Conservation (phyloP, 768 basidiomycete genomes). For the Psilocybe tampanensis region DNA sequence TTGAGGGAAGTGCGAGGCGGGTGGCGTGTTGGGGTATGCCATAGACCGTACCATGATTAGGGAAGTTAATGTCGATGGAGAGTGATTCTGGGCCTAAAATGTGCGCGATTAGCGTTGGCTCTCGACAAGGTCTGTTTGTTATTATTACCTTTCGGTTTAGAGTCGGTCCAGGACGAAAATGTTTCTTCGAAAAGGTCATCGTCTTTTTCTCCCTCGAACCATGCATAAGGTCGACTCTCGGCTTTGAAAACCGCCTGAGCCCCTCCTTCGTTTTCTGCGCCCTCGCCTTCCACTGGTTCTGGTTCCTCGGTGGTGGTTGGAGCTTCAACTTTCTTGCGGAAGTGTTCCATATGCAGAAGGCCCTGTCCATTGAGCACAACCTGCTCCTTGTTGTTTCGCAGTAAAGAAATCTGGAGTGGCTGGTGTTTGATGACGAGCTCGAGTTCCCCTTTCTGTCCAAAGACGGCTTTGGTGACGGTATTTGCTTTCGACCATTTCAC, state of each 20-base stretch:
- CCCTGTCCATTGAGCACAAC: constrained; percentile 89
- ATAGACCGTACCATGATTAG: constrained; percentile 87
- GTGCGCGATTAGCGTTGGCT: constrained; percentile 3
- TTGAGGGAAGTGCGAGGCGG: constrained; percentile 84
- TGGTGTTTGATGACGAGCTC: constrained; percentile 72
- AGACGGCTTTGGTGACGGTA: constrained; percentile 62
- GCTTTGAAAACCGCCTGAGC: constrained; percentile 56
- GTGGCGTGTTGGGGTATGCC: constrained; percentile 98
- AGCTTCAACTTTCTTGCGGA: constrained; percentile 64
- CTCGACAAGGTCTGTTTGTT: neutral
- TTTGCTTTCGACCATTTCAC: constrained; percentile 70
- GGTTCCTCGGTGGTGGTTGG: constrained; percentile 46
- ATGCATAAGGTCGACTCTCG: constrained; percentile 51
- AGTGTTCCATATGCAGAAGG: constrained; percentile 98
- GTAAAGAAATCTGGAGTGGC: constrained; percentile 76
- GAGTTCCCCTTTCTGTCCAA: constrained; percentile 63
- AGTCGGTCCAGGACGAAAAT: constrained; percentile 86
- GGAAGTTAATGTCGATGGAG: constrained; percentile 91
- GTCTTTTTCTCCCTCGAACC: constrained; percentile 90
- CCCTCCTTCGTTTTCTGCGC: constrained; percentile 33
- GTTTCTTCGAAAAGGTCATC: constrained; percentile 90
- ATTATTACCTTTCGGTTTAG: constrained; percentile 87
- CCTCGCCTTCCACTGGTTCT: constrained; percentile 45
- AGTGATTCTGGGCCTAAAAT: constrained; percentile 92
- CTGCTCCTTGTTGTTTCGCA: constrained; percentile 77